Evolutionary conservation across 805 yeast genomes (phyloP).

Genomic region (Kuraishia hungarica): DNA sequence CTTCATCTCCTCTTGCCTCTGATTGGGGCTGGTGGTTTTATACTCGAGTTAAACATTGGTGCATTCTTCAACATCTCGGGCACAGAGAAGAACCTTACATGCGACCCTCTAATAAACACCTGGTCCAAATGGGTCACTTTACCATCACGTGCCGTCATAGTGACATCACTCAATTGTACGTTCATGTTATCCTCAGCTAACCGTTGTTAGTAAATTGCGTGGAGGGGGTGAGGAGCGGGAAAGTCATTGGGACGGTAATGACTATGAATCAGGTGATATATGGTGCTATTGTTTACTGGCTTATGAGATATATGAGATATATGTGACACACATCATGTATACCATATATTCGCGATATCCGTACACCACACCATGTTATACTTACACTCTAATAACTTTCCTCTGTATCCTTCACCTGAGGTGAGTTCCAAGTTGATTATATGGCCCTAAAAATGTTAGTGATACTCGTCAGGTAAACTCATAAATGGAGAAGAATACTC

Average conservation of each 20-base stretch:
- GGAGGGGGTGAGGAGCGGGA: no score
- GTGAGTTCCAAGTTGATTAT: conserved; percentile 72
- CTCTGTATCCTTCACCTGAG: conserved; percentile 83
- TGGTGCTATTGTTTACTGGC: no score
- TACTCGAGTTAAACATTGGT: conserved; percentile 64
- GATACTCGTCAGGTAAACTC: not conserved
- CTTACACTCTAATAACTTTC: conserved; percentile 66
- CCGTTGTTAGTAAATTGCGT: conserved; percentile 3
- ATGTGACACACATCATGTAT: no score
- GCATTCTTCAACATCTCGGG: conserved; percentile 88
- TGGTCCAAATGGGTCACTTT: conserved; percentile 68
- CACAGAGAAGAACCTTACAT: conserved; percentile 71
- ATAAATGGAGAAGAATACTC: conserved; percentile 9
- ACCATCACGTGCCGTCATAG: conserved; percentile 73
- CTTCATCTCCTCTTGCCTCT: conserved; percentile 44
- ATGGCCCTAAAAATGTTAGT: conserved; percentile 55
- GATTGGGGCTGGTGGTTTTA: conserved; percentile 65
- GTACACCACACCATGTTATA: no score
- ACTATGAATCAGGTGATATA: no score
- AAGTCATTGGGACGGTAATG: no score
- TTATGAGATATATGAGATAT: no score
- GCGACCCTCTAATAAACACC: conserved; percentile 88
- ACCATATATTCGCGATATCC: no score
- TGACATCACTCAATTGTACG: conserved; percentile 73
- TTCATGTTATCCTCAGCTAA: conserved; percentile 86